Conservation (phyloP, 495 filamentous ascomycete species). For the Trichoderma gamsii region DNA sequence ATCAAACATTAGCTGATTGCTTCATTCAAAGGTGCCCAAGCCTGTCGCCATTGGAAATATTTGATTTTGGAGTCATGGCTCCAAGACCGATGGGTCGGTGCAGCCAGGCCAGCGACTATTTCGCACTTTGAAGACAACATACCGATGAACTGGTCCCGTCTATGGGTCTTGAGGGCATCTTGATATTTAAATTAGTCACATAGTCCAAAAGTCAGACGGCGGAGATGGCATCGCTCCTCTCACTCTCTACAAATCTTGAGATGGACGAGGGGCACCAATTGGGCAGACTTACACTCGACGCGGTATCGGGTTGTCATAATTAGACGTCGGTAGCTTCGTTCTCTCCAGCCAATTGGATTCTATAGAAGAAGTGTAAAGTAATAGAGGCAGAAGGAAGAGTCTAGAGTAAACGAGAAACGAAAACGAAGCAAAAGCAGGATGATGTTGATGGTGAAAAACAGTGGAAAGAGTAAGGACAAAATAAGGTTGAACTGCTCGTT, state of each 20-base stretch:
- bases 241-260: slow-evolving; percentile 13
- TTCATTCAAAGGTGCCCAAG: too few relatives aligned
- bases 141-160: slow-evolving; percentile 79
- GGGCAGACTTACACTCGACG: slow-evolving; percentile 65
- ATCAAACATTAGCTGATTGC: not conserved
- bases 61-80: not conserved
- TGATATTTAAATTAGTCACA: slow-evolving; percentile 21
- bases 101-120: not conserved
- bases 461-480: not conserved
- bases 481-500: not conserved
- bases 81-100: not conserved
- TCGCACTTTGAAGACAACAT: slow-evolving; percentile 18
- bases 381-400: not conserved
- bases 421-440: not conserved
- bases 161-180: slow-evolving; percentile 89
- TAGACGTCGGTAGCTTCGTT: not conserved
- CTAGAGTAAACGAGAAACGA: not conserved
- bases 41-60: not conserved
- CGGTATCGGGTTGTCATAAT: slow-evolving; percentile 84
- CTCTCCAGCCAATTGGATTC: not conserved
- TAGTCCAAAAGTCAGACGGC: not conserved
- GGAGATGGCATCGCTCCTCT: not conserved
- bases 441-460: not conserved
- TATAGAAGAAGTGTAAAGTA: not conserved
- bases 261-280: slow-evolving; percentile 10